phyloP scores from a whole-genome alignment of 2,329 filamentous ascomycete species.

The Colletotrichum tabaci region DNA sequence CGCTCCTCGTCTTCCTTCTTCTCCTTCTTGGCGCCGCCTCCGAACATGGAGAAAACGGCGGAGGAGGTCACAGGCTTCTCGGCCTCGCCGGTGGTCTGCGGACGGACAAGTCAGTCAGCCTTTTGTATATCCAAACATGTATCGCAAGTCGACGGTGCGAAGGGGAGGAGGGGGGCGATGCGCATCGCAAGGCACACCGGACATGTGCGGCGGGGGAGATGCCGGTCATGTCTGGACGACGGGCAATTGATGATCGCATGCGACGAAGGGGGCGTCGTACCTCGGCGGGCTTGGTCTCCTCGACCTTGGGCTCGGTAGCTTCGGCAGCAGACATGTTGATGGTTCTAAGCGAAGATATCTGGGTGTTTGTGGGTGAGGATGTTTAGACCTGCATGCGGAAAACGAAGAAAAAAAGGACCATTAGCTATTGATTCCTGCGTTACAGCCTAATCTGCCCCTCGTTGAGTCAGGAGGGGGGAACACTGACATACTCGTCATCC shows the following conservation, averaged over 20 bases:
- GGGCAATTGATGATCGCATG: slow-evolving; percentile 14
- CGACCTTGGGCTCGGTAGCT: slow-evolving; percentile 69
- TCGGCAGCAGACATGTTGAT: slow-evolving; percentile 65
- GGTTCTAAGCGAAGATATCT: slow-evolving; percentile 20
- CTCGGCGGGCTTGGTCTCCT: slow-evolving; percentile 58
- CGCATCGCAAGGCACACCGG: not conserved
- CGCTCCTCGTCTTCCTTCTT: slow-evolving; percentile 89
- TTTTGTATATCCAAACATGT: not conserved
- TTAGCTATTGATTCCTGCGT: slow-evolving; percentile 34
- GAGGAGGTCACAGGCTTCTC: slow-evolving; percentile 68
- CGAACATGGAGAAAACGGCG: slow-evolving; percentile 97
- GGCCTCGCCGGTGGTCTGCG: slow-evolving; percentile 44
- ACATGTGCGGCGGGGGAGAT: slow-evolving; percentile 1
- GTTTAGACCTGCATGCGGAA: slow-evolving; percentile 27
- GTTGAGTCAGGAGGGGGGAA: slow-evolving; percentile 15
- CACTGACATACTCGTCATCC: slow-evolving; percentile 19
- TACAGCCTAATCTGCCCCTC: slow-evolving; percentile 39
- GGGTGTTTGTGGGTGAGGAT: slow-evolving; percentile 16
- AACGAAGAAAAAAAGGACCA: slow-evolving; percentile 18
- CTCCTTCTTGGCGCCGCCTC: slow-evolving; percentile 96
- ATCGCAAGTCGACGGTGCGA: not conserved
- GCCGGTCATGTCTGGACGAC: not conserved
- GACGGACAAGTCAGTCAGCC: slow-evolving; percentile 25
- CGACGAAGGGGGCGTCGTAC: slow-evolving; percentile 38
- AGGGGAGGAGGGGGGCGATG: not conserved